Evolutionary conservation across 2,329 filamentous ascomycete genomes (phyloP).

Genomic region (Venturia nashicola): DNA sequence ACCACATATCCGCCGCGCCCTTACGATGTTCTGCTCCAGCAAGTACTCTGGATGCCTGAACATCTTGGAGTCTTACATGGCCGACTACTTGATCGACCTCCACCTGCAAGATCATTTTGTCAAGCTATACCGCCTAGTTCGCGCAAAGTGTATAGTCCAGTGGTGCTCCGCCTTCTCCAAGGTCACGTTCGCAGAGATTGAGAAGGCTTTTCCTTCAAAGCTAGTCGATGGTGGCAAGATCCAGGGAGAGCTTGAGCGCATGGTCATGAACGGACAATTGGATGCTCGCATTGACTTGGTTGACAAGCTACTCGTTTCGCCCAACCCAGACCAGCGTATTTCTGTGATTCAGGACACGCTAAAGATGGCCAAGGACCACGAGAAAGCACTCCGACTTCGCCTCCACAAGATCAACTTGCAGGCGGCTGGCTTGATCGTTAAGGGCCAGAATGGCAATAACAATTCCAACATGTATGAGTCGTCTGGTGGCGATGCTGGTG

Average conservation of each 20-base stretch:
- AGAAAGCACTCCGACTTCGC: slow-evolving; percentile 62
- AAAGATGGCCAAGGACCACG: slow-evolving; percentile 56
- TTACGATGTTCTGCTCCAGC: slow-evolving; percentile 78
- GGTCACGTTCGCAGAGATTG: slow-evolving; percentile 70
- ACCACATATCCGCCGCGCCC: slow-evolving; percentile 84
- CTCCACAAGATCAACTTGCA: slow-evolving; percentile 67
- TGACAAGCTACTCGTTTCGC: slow-evolving; percentile 64
- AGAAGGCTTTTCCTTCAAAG: slow-evolving; percentile 54
- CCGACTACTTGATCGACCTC: slow-evolving; percentile 84
- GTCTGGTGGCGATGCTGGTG: neutral
- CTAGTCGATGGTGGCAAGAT: slow-evolving; percentile 32
- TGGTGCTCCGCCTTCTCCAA: slow-evolving; percentile 86
- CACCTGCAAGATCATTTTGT: slow-evolving; percentile 66
- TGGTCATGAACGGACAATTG: slow-evolving; percentile 63
- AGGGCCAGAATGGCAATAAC: neutral
- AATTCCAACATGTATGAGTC: neutral
- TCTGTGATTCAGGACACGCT: slow-evolving; percentile 56
- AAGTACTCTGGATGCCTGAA: slow-evolving; percentile 78
- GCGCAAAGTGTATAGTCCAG: slow-evolving; percentile 84
- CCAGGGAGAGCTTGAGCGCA: slow-evolving; percentile 59
- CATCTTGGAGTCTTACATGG: slow-evolving; percentile 67
- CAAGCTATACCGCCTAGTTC: slow-evolving; percentile 59
- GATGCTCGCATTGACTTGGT: slow-evolving; percentile 77
- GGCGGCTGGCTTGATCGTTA: slow-evolving; percentile 61
- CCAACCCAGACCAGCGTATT: slow-evolving; percentile 52